A percentile compares a stretch with the other conserved stretches of the same genome.
Conservation (phyloP, 208 protist species). For the Porcisia deanei region DNA sequence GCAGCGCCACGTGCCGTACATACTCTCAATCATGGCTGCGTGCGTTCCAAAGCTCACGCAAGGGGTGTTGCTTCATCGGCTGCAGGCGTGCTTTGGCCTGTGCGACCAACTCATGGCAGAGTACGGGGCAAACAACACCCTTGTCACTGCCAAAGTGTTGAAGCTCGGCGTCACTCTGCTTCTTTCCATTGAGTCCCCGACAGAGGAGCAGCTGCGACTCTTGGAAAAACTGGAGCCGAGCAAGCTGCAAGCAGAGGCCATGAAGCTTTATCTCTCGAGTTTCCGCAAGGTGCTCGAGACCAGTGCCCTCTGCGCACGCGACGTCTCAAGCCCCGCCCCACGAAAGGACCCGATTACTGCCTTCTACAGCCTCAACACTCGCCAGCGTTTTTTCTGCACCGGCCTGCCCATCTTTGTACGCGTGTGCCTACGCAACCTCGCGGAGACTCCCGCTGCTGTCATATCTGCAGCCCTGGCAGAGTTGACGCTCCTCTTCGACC, state of each 20-base stretch:
- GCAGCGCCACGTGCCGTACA: conserved; percentile 79
- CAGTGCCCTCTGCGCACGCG: conserved; percentile 42
- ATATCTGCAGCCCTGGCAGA: conserved; percentile 45
- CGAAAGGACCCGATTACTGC: conserved; percentile 20
- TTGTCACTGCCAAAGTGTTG: conserved; percentile 71
- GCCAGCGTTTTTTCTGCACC: conserved; percentile 42
- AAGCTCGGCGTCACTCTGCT: conserved; percentile 73
- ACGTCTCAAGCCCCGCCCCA: conserved; percentile 3
- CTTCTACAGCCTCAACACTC: conserved; percentile 22
- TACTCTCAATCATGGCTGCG: conserved; percentile 75
- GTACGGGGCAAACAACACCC: conserved; percentile 56
- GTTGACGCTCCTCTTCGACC: conserved; percentile 60
- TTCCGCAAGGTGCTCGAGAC: conserved; percentile 87
- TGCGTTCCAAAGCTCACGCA: conserved; percentile 77
- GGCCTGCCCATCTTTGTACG: conserved; percentile 56
- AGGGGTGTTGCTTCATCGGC: conserved; percentile 61
- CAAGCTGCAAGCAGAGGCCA: conserved; percentile 64
- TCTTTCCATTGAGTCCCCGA: conserved; percentile 57
- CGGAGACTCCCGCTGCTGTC: conserved; percentile 60
- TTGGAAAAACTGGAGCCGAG: conserved; percentile 74
- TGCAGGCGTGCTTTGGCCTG: conserved; percentile 42
- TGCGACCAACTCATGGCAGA: conserved; percentile 78
- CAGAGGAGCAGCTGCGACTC: conserved; percentile 36
- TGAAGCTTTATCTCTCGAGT: conserved; percentile 67
- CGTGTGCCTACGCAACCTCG: conserved; percentile 62